Conservation (phyloP, 1,139 yeast species). For the Kodamaea sp. region DNA sequence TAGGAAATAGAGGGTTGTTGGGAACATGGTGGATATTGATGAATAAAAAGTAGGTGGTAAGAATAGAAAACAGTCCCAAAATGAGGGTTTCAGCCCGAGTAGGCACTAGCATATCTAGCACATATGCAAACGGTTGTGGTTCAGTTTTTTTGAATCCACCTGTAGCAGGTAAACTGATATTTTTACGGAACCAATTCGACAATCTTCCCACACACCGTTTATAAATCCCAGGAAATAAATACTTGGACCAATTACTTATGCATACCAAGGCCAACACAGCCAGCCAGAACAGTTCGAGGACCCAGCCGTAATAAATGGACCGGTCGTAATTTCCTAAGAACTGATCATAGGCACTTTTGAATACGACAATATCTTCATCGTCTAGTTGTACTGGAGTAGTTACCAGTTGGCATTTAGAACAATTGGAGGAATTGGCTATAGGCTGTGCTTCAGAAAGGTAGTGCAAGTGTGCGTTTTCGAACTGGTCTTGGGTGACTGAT, state of each 20-base stretch:
- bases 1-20: constrained; percentile 31
- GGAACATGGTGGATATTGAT: constrained; percentile 23
- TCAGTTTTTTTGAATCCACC: constrained; percentile 25
- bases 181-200: constrained; percentile 25
- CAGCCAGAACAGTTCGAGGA: constrained; percentile 34
- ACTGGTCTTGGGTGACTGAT: constrained; percentile 28
- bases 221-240: constrained; percentile 23
- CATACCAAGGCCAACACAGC: constrained; percentile 26
- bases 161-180: constrained; percentile 34
- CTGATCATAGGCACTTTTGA: constrained; percentile 31
- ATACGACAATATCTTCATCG: constrained; percentile 18
- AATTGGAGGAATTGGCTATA: constrained; percentile 20
- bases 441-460: constrained; percentile 39
- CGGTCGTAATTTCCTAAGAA: constrained; percentile 43
- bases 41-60: constrained; percentile 8
- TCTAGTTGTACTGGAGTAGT: constrained; percentile 30
- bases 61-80: constrained; percentile 8
- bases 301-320: constrained; percentile 35
- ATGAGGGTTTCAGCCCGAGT: constrained; percentile 55
- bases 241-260: constrained; percentile 34
- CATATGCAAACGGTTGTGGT: constrained; percentile 25
- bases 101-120: constrained; percentile 40
- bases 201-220: constrained; percentile 23
- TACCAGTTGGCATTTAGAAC: constrained; percentile 9
- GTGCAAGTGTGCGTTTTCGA: constrained; percentile 36